Conservation (phyloP, 2,329 filamentous ascomycete species). For the Massarina eburnea region DNA sequence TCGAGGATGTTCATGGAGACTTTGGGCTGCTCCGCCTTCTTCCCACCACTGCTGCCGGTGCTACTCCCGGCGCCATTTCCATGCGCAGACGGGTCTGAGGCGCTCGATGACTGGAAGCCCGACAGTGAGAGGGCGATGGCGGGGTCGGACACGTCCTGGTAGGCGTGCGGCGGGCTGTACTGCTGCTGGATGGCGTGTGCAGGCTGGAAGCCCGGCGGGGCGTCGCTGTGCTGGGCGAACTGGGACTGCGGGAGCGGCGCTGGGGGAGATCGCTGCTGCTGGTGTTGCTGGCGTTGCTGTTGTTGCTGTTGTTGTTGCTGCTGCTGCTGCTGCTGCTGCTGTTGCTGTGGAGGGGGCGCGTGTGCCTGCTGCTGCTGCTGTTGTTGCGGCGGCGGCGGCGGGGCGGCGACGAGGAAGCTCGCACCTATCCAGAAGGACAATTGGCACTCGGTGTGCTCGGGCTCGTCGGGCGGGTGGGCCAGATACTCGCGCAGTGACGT, state of each 20-base stretch:
- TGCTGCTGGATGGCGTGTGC: slow-evolving; percentile 25
- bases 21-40: slow-evolving; percentile 21
- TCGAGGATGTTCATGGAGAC: slow-evolving; percentile 39
- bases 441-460: slow-evolving; percentile 43
- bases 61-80: slow-evolving; percentile 1
- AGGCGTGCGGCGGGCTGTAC: slow-evolving; percentile 17
- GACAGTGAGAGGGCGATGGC: slow-evolving; percentile 27
- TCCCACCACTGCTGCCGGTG: slow-evolving; percentile 7
- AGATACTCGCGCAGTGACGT: slow-evolving; percentile 39
- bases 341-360: neutral
- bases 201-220: slow-evolving; percentile 33
- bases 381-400: slow-evolving; percentile 1
- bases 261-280: slow-evolving; percentile 4
- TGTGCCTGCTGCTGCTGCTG: slow-evolving; percentile 12
- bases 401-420: slow-evolving; percentile 33
- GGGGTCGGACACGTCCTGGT: slow-evolving; percentile 29
- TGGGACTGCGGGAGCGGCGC: slow-evolving; percentile 4
- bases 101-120: slow-evolving; percentile 13
- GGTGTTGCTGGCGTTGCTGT: slow-evolving; percentile 7
- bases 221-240: slow-evolving; percentile 15
- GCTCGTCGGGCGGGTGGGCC: slow-evolving; percentile 31
- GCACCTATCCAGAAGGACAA: slow-evolving; percentile 43
- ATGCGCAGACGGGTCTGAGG: slow-evolving; percentile 5
- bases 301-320: slow-evolving; percentile 4
- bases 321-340: slow-evolving; percentile 7